Percentiles rank a stretch among this genome's conserved stretches.
These are phyloP conservation scores for Aethionema arabicum DNA, from an alignment of 345 rosid genomes.

Conservation along the genomic window DNA sequence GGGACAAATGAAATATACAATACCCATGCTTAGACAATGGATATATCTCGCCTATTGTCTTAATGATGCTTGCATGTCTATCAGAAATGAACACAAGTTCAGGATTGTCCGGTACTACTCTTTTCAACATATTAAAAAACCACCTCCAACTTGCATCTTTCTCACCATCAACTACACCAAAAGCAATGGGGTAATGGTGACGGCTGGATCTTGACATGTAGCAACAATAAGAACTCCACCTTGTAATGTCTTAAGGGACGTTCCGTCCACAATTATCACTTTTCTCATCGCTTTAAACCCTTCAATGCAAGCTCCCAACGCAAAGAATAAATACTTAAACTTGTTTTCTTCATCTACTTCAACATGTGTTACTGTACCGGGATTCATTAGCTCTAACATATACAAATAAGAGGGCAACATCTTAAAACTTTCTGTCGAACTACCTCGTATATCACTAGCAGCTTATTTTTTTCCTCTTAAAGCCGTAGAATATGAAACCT, in stretches of 20 bases:
- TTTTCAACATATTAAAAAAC: neutral
- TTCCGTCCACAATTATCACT: neutral
- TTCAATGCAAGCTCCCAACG: neutral
- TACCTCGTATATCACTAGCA: no score
- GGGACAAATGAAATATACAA: neutral
- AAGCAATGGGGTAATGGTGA: constrained; percentile 1
- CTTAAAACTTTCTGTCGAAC: no score
- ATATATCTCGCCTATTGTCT: neutral
- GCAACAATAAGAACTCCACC: neutral
- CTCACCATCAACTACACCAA: constrained; percentile 2
- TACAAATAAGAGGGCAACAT: no score
- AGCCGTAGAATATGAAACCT: no score
- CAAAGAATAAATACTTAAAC: neutral
- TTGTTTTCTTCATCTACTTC: no score
- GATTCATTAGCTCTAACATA: no score
- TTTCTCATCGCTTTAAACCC: neutral
- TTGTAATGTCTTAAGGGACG: neutral
- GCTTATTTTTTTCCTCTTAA: no score
- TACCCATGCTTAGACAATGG: neutral
- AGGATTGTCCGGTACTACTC: neutral
- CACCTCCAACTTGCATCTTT: constrained; percentile 1
- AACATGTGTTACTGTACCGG: no score
- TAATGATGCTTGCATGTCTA: neutral
- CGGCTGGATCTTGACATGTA: neutral
- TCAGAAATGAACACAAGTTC: neutral